Evolutionary conservation across 345 rosid genomes (phyloP).

Genomic region (Rhodomyrtus tomentosa): DNA sequence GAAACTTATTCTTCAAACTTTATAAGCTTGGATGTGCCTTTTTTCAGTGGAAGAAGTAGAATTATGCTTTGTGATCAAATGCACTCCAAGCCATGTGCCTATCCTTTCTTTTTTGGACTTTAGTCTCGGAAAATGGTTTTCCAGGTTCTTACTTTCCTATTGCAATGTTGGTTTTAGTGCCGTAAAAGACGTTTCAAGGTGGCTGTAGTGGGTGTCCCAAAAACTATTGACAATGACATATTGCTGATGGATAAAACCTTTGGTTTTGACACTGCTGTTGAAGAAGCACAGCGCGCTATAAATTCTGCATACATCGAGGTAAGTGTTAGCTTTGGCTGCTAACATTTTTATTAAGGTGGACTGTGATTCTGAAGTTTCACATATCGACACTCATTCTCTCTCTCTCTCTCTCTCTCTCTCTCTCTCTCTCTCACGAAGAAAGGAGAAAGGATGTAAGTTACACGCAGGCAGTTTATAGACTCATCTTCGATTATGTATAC

Average conservation of each 20-base stretch:
- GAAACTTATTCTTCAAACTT: not conserved
- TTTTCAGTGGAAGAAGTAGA: not conserved
- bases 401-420: not conserved
- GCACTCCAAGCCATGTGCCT: not conserved
- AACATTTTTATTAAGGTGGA: not conserved
- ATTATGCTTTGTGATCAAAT: not conserved
- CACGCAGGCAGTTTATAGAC: not conserved
- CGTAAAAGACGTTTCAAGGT: conserved; percentile 57
- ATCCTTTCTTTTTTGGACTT: not conserved
- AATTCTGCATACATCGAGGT: conserved; percentile 99
- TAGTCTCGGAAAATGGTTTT: not conserved
- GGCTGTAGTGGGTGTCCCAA: conserved; percentile 97
- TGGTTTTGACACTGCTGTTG: conserved; percentile 98
- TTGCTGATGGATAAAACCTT: conserved; percentile 94
- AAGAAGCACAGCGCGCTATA: conserved; percentile 96
- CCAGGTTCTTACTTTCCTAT: not conserved
- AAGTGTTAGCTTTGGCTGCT: not conserved
- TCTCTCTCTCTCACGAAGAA: not conserved
- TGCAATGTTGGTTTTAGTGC: conserved; percentile 36
- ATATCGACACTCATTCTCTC: not conserved
- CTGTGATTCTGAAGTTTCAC: not conserved
- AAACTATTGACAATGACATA: conserved; percentile 95
- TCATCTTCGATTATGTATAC: not conserved
- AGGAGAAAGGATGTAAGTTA: not conserved
- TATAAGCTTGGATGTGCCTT: not conserved